These are phyloP conservation scores for Lodderomyces oxycetoniae DNA, from an alignment of 1,139 yeast genomes.

Conservation along the genomic window DNA sequence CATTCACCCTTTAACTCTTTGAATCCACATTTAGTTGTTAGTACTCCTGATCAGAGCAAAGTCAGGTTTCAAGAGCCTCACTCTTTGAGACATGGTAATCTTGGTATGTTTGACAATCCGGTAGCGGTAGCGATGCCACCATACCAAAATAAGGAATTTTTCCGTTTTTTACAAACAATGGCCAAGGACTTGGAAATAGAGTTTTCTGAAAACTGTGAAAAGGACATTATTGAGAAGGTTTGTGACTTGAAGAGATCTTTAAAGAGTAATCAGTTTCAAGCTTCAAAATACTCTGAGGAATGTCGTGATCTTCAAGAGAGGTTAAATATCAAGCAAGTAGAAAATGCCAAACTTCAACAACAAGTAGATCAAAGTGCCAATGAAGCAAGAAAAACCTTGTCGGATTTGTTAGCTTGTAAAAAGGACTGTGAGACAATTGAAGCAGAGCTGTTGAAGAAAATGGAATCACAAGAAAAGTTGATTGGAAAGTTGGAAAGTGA, in stretches of 20 bases:
- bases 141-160: background rate
- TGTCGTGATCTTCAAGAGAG: background rate
- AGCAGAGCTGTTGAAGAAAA: background rate
- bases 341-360: background rate
- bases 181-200: background rate
- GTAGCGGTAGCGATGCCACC: conserved; percentile 1
- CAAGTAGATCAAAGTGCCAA: background rate
- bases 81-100: background rate
- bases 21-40: no score
- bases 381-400: background rate
- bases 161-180: background rate
- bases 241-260: background rate
- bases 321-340: background rate
- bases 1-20: no score
- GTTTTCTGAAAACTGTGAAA: background rate
- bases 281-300: background rate
- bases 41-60: no score
- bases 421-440: conserved; percentile 1
- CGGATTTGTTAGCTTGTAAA: conserved; percentile 1
- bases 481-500: conserved; percentile 1
- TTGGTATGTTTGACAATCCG: background rate
- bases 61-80: background rate
- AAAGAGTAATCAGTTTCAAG: background rate
- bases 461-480: conserved; percentile 1
- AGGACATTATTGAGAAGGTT: background rate